These are phyloP conservation scores for Colletotrichum cereale DNA, from an alignment of 2,329 filamentous ascomycete species.

Conservation along the genomic window DNA sequence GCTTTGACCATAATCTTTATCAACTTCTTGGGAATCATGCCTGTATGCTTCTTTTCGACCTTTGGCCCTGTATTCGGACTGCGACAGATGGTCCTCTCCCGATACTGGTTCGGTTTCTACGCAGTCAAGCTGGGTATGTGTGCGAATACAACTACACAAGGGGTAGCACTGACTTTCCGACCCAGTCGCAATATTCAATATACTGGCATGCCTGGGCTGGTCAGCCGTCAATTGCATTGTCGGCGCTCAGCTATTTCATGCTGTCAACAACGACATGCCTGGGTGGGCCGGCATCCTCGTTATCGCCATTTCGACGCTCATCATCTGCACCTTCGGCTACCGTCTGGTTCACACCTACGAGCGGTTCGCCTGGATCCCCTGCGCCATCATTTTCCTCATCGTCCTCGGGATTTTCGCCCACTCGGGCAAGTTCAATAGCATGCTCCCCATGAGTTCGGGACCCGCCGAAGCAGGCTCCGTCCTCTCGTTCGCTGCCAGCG, in stretches of 20 bases:
- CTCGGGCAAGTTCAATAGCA: constrained; percentile 72
- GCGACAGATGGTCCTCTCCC: constrained; percentile 83
- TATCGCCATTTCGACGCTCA: constrained; percentile 78
- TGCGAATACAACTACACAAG: not conserved
- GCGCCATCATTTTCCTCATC: constrained; percentile 79
- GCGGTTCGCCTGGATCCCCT: constrained; percentile 80
- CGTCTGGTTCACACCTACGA: constrained; percentile 83
- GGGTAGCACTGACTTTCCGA: not conserved
- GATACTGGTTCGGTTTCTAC: constrained; percentile 82
- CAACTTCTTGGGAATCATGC: constrained; percentile 78
- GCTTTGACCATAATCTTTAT: constrained; percentile 80
- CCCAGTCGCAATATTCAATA: constrained; percentile 76
- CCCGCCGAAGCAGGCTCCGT: constrained; percentile 70
- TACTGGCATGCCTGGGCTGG: constrained; percentile 80
- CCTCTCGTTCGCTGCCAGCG: constrained; percentile 74
- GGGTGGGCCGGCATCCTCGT: constrained; percentile 82
- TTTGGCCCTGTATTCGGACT: constrained; percentile 82
- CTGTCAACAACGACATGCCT: constrained; percentile 77
- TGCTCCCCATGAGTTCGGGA: constrained; percentile 68
- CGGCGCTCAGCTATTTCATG: constrained; percentile 81
- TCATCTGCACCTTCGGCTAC: constrained; percentile 81
- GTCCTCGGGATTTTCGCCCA: constrained; percentile 76
- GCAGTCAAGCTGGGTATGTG: constrained; percentile 74
- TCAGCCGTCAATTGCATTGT: constrained; percentile 84
- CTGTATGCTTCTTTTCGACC: constrained; percentile 82